Evolutionary conservation across 2,329 filamentous ascomycete species (phyloP), one percentile per base, ranked within the genome.

Genomic region (Cadophora gregata): DNA sequence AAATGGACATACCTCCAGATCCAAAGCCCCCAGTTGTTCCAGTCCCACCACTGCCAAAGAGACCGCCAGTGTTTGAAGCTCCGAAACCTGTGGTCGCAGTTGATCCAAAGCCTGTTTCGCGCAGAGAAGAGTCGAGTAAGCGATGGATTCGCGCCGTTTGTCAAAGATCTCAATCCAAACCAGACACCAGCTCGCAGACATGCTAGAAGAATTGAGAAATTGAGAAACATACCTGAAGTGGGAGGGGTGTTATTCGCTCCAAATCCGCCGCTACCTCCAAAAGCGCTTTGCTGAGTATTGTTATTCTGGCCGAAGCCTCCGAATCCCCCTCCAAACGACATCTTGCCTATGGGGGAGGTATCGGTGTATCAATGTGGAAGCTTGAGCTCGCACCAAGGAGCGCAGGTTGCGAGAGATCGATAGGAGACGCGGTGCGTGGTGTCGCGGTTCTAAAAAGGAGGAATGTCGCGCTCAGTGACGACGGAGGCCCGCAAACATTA

Each of bases 301-400:
- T 84, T 87, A 70, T 83, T 84, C 75, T 84, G 83, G 79, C 86
- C 86, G 79, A 90, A 90, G 81, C 86, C 84, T 74, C 81, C 80
- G 76, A 83, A 82, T 74, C 84, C 83, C 69, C 83, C 81, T 63
- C 73, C 73, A 27, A 71, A 73, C n/a, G 75, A 77, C 76, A 77
- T 78, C 31, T 62, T 72, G 67, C 70, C 60, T 62, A 58, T 61
- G 65, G 25, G 51, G 53, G 31, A 36, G 61, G 25, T 48, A 53
- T 63, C 19, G 31, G 27, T 56, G 51, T 63, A 55, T 58, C n/a
- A 36, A 61, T 59, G 64, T 64, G 58, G 16, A 25, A 25, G 50
- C 31, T n/a, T 55, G 47, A 25, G 24, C 10, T 62, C 47, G 59
- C 31, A 24, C 9, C 21, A 36, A 59, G 25, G 62, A 58, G 50